Evolutionary conservation across 164 flowering plant genomes (phyloP).

Genomic region (Paratinospora sagittata): DNA sequence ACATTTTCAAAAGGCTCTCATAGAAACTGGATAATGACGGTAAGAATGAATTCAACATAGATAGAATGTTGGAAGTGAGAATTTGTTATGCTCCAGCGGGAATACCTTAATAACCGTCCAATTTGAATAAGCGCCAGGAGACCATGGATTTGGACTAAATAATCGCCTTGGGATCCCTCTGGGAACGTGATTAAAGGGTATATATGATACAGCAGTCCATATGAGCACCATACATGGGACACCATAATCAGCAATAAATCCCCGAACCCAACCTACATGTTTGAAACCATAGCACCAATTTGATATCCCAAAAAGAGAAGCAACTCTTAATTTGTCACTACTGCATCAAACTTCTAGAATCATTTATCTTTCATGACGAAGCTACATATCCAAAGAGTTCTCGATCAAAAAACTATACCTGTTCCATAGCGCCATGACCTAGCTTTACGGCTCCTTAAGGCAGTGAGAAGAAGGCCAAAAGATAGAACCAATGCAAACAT

Average conservation of each 20-base stretch:
- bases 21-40: neutral
- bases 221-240: conserved; percentile 93
- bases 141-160: conserved; percentile 97
- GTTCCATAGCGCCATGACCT: conserved; percentile 97
- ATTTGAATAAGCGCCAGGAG: conserved; percentile 84
- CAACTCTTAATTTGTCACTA: neutral
- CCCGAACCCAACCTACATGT: conserved; percentile 63
- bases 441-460: conserved; percentile 85
- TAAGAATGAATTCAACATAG: neutral
- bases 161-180: conserved; percentile 92
- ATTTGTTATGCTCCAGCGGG: neutral
- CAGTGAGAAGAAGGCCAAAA: conserved; percentile 89
- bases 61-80: neutral
- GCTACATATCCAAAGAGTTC: neutral
- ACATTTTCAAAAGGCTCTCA: neutral
- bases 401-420: conserved; percentile 35
- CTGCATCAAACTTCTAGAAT: neutral
- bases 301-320: neutral
- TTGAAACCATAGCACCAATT: conserved; percentile 1
- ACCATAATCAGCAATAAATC: conserved; percentile 92
- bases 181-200: conserved; percentile 70
- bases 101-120: conserved; percentile 92
- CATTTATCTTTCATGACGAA: neutral
- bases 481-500: conserved; percentile 94
- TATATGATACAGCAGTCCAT: conserved; percentile 86